A percentile compares a stretch with the other conserved stretches of the same genome.
Conservation (phyloP, 129 eudicot species). For the Chrysanthemum makinoi region DNA sequence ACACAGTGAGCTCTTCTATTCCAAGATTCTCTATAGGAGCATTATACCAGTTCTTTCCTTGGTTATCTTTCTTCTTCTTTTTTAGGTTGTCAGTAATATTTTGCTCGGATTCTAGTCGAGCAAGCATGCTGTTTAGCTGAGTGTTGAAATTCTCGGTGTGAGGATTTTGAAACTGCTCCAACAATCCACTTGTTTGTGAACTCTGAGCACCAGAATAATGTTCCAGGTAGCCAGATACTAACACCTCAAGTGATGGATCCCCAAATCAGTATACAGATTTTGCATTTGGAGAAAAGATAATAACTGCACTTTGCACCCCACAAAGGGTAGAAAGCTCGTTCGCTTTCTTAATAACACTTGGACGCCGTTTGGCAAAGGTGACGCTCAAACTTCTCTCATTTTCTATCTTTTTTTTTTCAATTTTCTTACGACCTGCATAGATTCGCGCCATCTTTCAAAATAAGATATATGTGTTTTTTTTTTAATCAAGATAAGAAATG, state of each 20-base stretch:
- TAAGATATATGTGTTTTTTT: too few species aligned
- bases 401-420: too few species aligned
- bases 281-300: constrained; percentile 39
- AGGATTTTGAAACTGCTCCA: constrained; percentile 33
- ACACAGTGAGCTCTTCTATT: constrained; percentile 26
- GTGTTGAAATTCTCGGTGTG: constrained; percentile 31
- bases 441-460: too few species aligned
- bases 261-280: constrained; percentile 46
- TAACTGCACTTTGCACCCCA: background rate
- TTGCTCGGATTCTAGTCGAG: constrained; percentile 31
- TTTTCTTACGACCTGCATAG: too few species aligned
- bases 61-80: constrained; percentile 22
- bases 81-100: constrained; percentile 30
- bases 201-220: constrained; percentile 11
- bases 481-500: too few species aligned
- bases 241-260: constrained; percentile 34
- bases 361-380: too few species aligned
- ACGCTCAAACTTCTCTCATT: too few species aligned
- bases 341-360: too few species aligned
- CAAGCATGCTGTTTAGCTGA: constrained; percentile 30
- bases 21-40: constrained; percentile 26
- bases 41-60: constrained; percentile 44
- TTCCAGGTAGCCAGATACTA: constrained; percentile 25
- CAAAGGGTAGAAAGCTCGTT: too few species aligned
- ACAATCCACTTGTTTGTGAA: constrained; percentile 15